Evolutionary conservation across 108 stramenopile genomes (phyloP).

Genomic region (Conticribra guillardii): DNA sequence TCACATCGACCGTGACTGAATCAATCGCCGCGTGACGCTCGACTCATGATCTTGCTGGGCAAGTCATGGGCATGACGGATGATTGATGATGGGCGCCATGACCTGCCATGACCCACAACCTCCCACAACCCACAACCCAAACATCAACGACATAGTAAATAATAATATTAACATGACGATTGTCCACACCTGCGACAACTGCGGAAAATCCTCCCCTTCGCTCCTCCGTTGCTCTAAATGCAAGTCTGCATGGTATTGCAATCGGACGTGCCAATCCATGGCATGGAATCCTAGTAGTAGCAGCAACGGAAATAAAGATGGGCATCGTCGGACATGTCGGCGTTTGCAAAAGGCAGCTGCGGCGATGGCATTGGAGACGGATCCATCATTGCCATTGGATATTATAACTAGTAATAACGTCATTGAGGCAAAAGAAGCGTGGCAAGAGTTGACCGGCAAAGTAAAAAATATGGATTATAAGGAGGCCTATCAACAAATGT

Average conservation of each 20-base stretch:
- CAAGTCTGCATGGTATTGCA: slow-evolving; percentile 42
- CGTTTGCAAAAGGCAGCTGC: slow-evolving; percentile 8
- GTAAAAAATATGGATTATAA: slow-evolving; percentile 27
- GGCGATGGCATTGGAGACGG: not conserved
- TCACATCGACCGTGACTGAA: too few species aligned
- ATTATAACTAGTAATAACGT: too few species aligned
- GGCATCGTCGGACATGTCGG: slow-evolving; percentile 33
- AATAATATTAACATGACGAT: too few species aligned
- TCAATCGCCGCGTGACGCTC: too few species aligned
- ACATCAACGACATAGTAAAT: too few species aligned
- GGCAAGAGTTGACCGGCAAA: slow-evolving; percentile 22
- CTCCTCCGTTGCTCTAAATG: slow-evolving; percentile 46
- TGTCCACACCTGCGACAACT: slow-evolving; percentile 37
- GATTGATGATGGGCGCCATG: too few species aligned
- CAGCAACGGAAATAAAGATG: not conserved
- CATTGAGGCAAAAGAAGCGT: slow-evolving; percentile 14
- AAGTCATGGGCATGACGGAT: too few species aligned
- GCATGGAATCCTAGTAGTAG: slow-evolving; percentile 32
- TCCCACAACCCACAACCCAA: too few species aligned
- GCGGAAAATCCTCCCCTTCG: slow-evolving; percentile 32
- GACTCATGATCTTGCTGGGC: too few species aligned
- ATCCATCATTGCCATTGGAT: not conserved
- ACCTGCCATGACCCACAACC: too few species aligned
- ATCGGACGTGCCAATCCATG: slow-evolving; percentile 32
- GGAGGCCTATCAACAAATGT: slow-evolving; percentile 43